A percentile compares a stretch with the other conserved stretches of the same genome.
Evolutionary conservation across 2,329 filamentous ascomycete species (phyloP).

Genomic region (Tolypocladium endophyticum): DNA sequence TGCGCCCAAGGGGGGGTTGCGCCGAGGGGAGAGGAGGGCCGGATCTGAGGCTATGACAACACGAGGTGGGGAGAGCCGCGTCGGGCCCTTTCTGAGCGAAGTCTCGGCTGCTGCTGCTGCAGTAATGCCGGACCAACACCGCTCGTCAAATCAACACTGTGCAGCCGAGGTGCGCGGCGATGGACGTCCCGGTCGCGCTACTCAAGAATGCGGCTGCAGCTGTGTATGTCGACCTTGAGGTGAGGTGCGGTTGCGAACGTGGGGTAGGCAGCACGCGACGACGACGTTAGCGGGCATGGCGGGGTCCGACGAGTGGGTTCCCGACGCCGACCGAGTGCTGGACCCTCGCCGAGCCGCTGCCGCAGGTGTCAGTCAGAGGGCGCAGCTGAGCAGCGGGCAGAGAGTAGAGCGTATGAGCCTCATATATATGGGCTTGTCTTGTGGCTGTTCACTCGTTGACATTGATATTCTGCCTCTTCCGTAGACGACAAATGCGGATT

Average conservation of each 20-base stretch:
- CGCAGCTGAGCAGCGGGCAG: no score
- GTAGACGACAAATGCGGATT: no score
- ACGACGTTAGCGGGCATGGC: not conserved
- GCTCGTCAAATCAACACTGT: not conserved
- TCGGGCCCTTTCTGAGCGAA: no score
- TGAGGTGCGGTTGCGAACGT: not conserved
- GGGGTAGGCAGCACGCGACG: not conserved
- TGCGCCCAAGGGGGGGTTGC: not conserved
- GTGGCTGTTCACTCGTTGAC: no score
- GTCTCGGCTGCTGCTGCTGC: not conserved
- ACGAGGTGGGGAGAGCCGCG: not conserved
- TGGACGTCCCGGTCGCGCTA: not conserved
- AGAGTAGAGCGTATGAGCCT: no score
- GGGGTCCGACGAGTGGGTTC: not conserved
- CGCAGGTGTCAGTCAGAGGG: no score
- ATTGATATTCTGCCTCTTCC: no score
- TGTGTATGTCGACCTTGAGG: not conserved
- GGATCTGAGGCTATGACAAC: not conserved
- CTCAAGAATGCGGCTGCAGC: not conserved
- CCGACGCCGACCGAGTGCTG: not conserved
- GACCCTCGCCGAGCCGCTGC: no score
- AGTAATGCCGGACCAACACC: not conserved
- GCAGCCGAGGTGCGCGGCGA: not conserved
- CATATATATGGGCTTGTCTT: no score
- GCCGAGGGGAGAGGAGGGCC: not conserved